Evolutionary conservation across 495 filamentous ascomycete species (phyloP).

Genomic region (Penicillium simplicissimum): DNA sequence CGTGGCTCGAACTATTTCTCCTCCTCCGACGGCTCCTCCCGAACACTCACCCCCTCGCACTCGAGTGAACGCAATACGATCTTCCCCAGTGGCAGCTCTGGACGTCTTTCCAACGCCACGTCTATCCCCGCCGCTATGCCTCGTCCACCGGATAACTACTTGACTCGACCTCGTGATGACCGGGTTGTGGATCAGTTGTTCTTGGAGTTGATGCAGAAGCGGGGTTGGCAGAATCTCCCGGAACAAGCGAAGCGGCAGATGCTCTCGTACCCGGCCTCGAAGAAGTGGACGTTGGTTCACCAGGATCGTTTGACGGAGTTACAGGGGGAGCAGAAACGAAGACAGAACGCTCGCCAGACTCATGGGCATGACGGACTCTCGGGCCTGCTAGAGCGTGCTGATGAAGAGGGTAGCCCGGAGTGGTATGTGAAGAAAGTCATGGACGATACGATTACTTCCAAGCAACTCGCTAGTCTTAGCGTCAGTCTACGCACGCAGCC

Average conservation of each 20-base stretch:
- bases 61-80: conserved; percentile 41
- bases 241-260: conserved; percentile 94
- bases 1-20: conserved; percentile 65
- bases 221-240: conserved; percentile 95
- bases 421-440: conserved; percentile 98
- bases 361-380: conserved; percentile 63
- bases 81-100: conserved; percentile 28
- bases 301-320: conserved; percentile 91
- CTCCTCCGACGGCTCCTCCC: conserved; percentile 64
- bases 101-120: conserved; percentile 39
- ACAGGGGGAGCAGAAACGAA: conserved; percentile 90
- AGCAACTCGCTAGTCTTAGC: conserved; percentile 86
- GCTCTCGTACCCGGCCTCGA: conserved; percentile 85
- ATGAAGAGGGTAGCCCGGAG: conserved; percentile 94
- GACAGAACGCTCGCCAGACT: conserved; percentile 65
- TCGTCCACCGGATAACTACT: conserved; percentile 53
- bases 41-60: conserved; percentile 51
- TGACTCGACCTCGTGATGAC: conserved; percentile 77
- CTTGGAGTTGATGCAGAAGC: conserved; percentile 90
- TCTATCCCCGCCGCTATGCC: conserved; percentile 46
- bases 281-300: conserved; percentile 97
- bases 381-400: conserved; percentile 67
- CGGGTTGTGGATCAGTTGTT: conserved; percentile 89
- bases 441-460: conserved; percentile 90
- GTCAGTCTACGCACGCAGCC: conserved; percentile 95